phyloP scores from a whole-genome alignment of 345 rosid species.

The Alliaria petiolata region DNA sequence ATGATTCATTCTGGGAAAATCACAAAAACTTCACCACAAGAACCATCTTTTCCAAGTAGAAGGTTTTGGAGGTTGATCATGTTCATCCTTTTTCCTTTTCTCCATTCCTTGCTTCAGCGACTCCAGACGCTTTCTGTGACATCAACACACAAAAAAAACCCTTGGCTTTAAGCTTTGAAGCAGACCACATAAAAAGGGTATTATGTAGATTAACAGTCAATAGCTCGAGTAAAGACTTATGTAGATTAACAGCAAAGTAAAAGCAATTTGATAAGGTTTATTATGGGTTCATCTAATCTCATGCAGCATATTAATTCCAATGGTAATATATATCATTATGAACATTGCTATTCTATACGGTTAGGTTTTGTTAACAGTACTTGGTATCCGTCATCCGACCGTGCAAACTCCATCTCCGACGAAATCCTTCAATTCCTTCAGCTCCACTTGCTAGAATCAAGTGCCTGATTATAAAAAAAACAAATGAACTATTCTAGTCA shows the following conservation, averaged over 20 bases:
- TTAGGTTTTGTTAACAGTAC: conserved; percentile 33
- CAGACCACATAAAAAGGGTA: neutral
- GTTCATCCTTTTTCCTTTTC: conserved; percentile 43
- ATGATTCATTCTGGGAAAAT: neutral
- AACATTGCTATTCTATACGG: neutral
- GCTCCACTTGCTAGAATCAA: conserved; percentile 84
- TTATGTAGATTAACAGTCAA: neutral
- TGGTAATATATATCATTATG: neutral
- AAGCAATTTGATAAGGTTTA: neutral
- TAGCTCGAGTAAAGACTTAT: neutral
- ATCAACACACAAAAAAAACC: neutral
- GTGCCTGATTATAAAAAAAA: too few species aligned
- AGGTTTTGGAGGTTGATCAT: conserved; percentile 28
- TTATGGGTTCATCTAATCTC: neutral
- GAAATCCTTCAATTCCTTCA: conserved; percentile 85
- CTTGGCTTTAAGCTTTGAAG: neutral
- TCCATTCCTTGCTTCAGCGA: conserved; percentile 64
- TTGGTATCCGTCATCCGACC: conserved; percentile 79
- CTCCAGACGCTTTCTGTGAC: conserved; percentile 56
- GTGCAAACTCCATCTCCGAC: conserved; percentile 90
- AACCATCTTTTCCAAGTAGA: conserved; percentile 46
- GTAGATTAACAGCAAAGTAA: neutral
- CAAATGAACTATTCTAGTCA: too few species aligned
- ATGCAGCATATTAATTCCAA: neutral
- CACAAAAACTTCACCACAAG: conserved; percentile 48